Base-by-base conservation (phyloP, 345 rosid species). In the Garcia nutans region DNA sequence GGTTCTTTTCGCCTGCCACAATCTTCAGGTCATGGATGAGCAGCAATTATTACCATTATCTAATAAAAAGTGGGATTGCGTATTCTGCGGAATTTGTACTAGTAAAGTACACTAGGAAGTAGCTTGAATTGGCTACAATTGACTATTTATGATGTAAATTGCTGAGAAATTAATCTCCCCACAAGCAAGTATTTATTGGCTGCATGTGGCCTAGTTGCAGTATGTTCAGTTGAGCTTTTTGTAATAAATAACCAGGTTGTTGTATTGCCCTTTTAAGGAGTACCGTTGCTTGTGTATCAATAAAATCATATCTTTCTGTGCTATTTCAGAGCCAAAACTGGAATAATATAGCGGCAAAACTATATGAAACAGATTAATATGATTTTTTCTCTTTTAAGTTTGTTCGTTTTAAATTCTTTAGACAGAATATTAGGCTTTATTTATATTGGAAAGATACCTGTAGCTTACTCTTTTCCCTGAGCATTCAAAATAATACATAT, bases 1-100 rank as follows among this genome's bases (percentile, higher is more conserved):
- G 97, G 99, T 49, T 92, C 98, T 42, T 92, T 87, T 83, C 87
- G 90, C 50, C 23, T 88, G 59, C 90, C 87, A 28, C 90, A 77
- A 11, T 76, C 84, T 55, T 81, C 89, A 0, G 80, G 78, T 33
- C 88, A 84, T 67, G 86, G 81, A 84, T 13, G 42, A 16, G 54
- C 55, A 62, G 70, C 52, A 26, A 70, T 59, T 16, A 59, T 33
- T 15, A 26, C 10, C 19, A 5, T 54, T 5, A 4, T 33, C 64
- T 3, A 63, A 24, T 28, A 8, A 55, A 61, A 13, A 41, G 0
- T 24, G 7, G 9, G 52, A 24, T 3, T 62, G 17, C 45, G n/a
- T 63, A 9, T 70, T 54, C 44, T 64, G 71, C 57, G 17, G 58
- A 41, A 47, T 64, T 10, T 47, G 6, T 52, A 31, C 8, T 41